Evolutionary conservation across 805 yeast species (phyloP), one percentile per base, ranked within the genome.

Genomic region (Candida maltosa): DNA sequence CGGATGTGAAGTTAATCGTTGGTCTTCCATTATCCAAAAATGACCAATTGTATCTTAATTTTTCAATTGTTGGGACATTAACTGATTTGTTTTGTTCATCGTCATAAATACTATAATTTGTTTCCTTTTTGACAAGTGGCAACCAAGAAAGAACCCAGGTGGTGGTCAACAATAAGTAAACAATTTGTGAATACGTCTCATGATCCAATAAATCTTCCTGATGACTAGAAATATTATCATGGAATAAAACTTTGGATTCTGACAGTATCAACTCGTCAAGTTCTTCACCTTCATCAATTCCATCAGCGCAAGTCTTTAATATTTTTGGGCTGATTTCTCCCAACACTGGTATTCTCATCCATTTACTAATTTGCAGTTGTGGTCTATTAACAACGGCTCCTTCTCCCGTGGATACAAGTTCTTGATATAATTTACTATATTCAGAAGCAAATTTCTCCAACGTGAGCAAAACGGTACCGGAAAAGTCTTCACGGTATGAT

Each of bases 141-240:
- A 85, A 63, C 84, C 88, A 80, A 12, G 62, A 47, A 26, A 76
- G 54, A 3, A 80, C 60, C 79, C 87, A 76, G 12, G 67, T 59
- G 1, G 81, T 44, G 4, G 83, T 73, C 10, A 74, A 64, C 14
- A 78, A 60, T 29, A 85, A 60, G 35, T 76, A 60, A 9, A 80
- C 63, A 3, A 80, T 62, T 15, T 72, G 68, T 31, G 69, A 69
- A 43, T 80, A 68, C 10, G 76, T 64, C 10, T 70, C 70, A 12
- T 62, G 52, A 40, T 78, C 85, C 29, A 84, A 60, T 10, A 77
- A 49, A 41, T 80, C 86, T 16, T 70, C 70, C 34, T 71, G 70
- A 5, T 59, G 56, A 11, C 65, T 52, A 3, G 23, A 10, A 10
- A 27, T 40, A 9, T 37, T 26, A 7, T 41, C 41, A 11, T 48